Evolutionary conservation across 768 basidiomycete genomes (phyloP), one percentile per base, ranked within the genome.

Genomic region (Russula vinacea): DNA sequence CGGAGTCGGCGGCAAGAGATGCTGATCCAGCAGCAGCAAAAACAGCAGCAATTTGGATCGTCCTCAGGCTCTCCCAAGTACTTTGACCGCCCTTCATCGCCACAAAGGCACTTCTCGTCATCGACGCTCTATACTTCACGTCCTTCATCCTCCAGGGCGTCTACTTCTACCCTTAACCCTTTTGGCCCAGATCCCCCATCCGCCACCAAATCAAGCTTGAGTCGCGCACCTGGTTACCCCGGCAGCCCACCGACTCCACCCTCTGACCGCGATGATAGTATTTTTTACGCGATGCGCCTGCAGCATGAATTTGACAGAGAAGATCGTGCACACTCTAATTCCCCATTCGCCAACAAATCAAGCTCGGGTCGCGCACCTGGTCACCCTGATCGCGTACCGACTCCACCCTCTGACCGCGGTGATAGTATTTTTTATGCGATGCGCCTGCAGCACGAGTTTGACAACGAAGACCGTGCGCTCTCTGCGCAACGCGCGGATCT

Each of bases 391-490:
- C 4, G 19, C n/a, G 24, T 16, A 17, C 51, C 50, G 8, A 37
- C 44, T 3, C 60, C 45, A 17, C 55, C 26, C 53, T 29, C 65
- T 72, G 47, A 63, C 70, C 24, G 56, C 33, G 68, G 67, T 37
- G 59, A 70, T 26, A 65, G 69, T 54, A 51, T 65, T 24, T 57
- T 67, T 32, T 59, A 69, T 35, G 78, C 77, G 16, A 64, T 63
- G 24, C 59, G 72, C 45, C 69, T 75, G 58, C 82, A 82, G 68
- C 63, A 65, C 2, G 64, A 73, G 40, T 81, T 73, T 35, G 78
- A 82, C 49, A 72, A 71, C 2, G 83, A 84, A 71, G 73, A 82
- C 58, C 54, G 54, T 13, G 71, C 60, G 2, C 73, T 83, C 40
- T 71, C 73, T 19, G 69, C 53, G n/a, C 47, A 62, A 44, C 58